These are phyloP conservation scores for Piper longum DNA, from an alignment of 164 flowering plant genomes.

Conservation along the genomic window DNA sequence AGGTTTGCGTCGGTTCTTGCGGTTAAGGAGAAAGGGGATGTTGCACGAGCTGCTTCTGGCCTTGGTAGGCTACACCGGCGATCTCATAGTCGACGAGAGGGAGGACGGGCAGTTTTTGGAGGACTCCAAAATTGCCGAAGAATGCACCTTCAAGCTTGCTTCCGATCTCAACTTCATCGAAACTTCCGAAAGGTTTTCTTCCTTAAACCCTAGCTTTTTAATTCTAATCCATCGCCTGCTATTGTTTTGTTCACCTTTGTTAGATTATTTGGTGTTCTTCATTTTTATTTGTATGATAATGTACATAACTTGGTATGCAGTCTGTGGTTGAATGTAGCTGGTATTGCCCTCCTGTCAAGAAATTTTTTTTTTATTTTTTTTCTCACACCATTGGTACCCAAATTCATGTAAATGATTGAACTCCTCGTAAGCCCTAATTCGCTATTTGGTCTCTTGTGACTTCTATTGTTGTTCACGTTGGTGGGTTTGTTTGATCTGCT, in stretches of 20 bases:
- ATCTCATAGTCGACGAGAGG: conserved; percentile 71
- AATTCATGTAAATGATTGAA: too few relatives aligned
- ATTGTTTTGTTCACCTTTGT: too few relatives aligned
- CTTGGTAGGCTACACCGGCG: conserved; percentile 88
- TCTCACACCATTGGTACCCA: too few relatives aligned
- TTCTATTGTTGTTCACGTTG: too few relatives aligned
- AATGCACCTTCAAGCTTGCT: conserved; percentile 74
- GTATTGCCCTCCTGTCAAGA: not conserved
- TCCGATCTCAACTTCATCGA: conserved; percentile 73
- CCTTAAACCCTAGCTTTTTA: not conserved
- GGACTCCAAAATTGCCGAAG: conserved; percentile 34
- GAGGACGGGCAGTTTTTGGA: conserved; percentile 29
- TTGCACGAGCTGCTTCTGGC: conserved; percentile 74
- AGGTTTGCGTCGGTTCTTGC: not conserved
- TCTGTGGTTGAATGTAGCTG: too few relatives aligned
- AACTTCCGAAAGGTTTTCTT: conserved; percentile 46
- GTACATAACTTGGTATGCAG: too few relatives aligned
- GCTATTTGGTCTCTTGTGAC: too few relatives aligned
- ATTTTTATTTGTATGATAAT: too few relatives aligned
- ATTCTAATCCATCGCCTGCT: too few relatives aligned
- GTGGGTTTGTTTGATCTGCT: too few relatives aligned
- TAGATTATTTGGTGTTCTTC: too few relatives aligned
- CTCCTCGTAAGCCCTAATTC: too few relatives aligned
- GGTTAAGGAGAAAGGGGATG: conserved; percentile 17
- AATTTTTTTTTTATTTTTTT: not conserved